These are phyloP conservation scores for Vanderwaltozyma verrucispora DNA, from an alignment of 805 yeast species.

Conservation along the genomic window DNA sequence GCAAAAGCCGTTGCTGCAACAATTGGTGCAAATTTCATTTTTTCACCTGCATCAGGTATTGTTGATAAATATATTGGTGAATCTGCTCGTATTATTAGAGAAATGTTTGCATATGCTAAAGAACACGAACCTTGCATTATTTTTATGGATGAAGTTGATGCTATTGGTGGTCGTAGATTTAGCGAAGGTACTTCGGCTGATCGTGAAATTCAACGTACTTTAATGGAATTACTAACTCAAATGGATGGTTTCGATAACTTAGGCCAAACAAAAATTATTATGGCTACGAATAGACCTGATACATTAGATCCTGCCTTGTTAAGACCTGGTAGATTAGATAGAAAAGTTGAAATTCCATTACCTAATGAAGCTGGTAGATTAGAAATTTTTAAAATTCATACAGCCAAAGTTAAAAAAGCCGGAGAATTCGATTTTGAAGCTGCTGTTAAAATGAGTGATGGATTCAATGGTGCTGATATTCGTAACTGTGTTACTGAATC, in stretches of 20 bases:
- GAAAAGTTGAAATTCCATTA: conserved; percentile 89
- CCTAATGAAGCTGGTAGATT: conserved; percentile 95
- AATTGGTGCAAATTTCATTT: conserved; percentile 94
- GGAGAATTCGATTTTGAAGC: conserved; percentile 98
- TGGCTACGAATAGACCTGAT: conserved; percentile 99
- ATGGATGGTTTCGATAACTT: conserved; percentile 97
- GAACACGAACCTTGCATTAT: conserved; percentile 98
- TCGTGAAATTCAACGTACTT: conserved; percentile 94
- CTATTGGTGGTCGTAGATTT: conserved; percentile 96
- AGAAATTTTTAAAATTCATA: conserved; percentile 89
- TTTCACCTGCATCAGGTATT: conserved; percentile 96
- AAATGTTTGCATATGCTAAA: conserved; percentile 95
- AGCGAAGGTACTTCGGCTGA: conserved; percentile 98
- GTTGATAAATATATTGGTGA: conserved; percentile 98
- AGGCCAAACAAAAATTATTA: conserved; percentile 93
- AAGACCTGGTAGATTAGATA: conserved; percentile 95
- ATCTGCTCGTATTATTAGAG: conserved; percentile 91
- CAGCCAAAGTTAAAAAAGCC: conserved; percentile 70
- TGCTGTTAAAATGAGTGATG: conserved; percentile 96
- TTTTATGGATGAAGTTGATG: conserved; percentile 98
- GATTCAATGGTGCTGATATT: conserved; percentile 97
- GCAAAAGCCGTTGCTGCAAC: conserved; percentile 99
- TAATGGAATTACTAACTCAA: conserved; percentile 93
- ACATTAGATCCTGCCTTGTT: conserved; percentile 94
- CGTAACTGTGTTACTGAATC: conserved; percentile 97